Conservation (phyloP, 1,284 basidiomycete genomes). For the Leccinum fallax region DNA sequence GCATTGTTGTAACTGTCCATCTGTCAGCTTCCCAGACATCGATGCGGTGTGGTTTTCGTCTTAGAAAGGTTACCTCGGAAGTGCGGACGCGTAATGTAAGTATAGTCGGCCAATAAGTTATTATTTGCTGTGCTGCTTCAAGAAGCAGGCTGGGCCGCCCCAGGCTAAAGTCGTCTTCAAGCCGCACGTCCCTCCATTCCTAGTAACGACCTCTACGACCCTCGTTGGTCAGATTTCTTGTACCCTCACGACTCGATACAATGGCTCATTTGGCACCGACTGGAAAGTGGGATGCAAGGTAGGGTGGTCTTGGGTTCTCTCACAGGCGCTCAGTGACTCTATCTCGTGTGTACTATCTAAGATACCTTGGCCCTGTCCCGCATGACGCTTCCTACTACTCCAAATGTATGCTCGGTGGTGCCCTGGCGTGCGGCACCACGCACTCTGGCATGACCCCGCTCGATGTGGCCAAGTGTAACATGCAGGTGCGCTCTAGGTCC, state of each 20-base stretch:
- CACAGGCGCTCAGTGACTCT: constrained; percentile 29
- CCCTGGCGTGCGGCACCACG: constrained; percentile 90
- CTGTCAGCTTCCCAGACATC: no score
- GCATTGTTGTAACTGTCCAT: no score
- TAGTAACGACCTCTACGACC: constrained; percentile 8
- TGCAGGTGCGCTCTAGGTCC: constrained; percentile 70
- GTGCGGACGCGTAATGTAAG: no score
- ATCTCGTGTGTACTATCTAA: constrained; percentile 21
- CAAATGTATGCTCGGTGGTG: constrained; percentile 88
- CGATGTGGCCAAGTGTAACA: constrained; percentile 97
- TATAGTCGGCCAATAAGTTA: no score
- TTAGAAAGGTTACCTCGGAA: no score
- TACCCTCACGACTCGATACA: not conserved
- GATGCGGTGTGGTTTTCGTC: no score
- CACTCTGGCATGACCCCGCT: constrained; percentile 94
- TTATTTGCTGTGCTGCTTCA: no score
- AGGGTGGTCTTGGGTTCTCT: constrained; percentile 3
- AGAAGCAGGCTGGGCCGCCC: no score
- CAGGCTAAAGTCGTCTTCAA: not conserved
- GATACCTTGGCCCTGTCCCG: constrained; percentile 69
- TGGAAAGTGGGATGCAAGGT: constrained; percentile 76
- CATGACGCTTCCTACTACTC: constrained; percentile 76
- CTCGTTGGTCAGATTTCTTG: not conserved
- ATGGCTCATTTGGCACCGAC: constrained; percentile 35
- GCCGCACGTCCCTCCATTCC: not conserved